These are phyloP conservation scores for Claviceps arundinis DNA, from an alignment of 2,329 filamentous ascomycete genomes.

Conservation along the genomic window DNA sequence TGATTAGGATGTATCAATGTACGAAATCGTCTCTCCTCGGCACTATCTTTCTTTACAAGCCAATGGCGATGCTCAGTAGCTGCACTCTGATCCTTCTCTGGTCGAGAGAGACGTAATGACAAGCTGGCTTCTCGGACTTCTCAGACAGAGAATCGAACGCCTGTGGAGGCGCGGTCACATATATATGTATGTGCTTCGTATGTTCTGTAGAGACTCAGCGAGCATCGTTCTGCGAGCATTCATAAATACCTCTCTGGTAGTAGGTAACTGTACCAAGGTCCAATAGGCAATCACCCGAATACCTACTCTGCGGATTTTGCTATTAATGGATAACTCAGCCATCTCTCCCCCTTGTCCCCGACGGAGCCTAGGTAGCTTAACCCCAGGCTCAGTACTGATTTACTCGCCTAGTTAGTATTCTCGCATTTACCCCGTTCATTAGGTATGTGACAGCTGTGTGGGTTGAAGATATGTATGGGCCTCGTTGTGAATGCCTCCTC, in stretches of 20 bases:
- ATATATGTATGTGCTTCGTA: neutral
- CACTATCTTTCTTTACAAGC: too few species aligned
- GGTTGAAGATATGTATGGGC: neutral
- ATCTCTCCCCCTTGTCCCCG: neutral
- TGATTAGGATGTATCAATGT: too few species aligned
- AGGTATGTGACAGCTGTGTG: neutral
- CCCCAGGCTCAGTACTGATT: neutral
- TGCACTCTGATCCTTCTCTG: neutral
- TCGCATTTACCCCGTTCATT: neutral
- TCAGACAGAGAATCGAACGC: neutral
- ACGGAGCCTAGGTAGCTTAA: slow-evolving; percentile 2
- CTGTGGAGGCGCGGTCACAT: neutral
- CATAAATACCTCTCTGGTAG: too few species aligned
- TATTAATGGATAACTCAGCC: neutral
- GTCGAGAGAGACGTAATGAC: neutral
- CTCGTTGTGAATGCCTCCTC: too few species aligned
- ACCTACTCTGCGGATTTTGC: neutral
- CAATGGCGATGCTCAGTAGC: neutral
- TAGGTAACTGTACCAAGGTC: too few species aligned
- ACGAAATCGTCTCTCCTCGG: too few species aligned
- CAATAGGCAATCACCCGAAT: too few species aligned
- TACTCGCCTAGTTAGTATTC: neutral
- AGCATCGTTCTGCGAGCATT: neutral
- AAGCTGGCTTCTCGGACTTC: neutral
- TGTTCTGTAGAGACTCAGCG: neutral